Evolutionary conservation across 2,329 filamentous ascomycete genomes (phyloP), one percentile per base, ranked within the genome.

Genomic region (Coleophoma eucalyptorum): DNA sequence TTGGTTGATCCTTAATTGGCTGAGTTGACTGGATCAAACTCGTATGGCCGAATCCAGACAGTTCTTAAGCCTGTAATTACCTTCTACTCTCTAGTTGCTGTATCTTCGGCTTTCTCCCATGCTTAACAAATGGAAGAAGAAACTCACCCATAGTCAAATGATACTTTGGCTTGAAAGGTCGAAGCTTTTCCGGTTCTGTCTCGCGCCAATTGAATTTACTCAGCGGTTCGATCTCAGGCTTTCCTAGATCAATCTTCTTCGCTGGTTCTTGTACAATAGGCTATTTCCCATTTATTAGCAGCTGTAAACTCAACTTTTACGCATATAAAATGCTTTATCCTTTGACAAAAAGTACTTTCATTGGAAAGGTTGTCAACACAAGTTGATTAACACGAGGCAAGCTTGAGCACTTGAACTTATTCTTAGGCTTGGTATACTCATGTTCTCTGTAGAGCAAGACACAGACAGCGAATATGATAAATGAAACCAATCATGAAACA

Each of bases 71-170:
- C 10, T 26, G 26, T 26, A 8, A 26, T 2, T 26, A 26, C 10
- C 34, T 38, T 32, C 10, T 35, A 2, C 12, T 13, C 2, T 31
- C 21, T 19, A 15, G 16, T 8, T 18, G 18, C 16, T 20, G 35
- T 11, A 18, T 42, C n/a, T 4, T 11, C 2, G 35, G 1, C 8
- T 20, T 20, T 42, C 21, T 19, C 18, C 16, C 18, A 42, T 13
- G 10, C 16, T 18, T 38, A 19, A 20, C 7, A 18, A 48, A 19
- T 20, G 20, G 7, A 19, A 47, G 42, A 19, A 26, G 10, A 8
- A 26, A 13, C 66, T 54, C 65, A 83, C 81, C 78, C 82, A 86
- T 86, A 5, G 81, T 84, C 46, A 86, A 64, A 60, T 84, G 75
- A 60, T 81, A 86, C 57, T 77, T 82, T 5, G 79, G 74, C 62